phyloP scores from a whole-genome alignment of 2,329 filamentous ascomycete genomes.

The Beauveria asiatica region DNA sequence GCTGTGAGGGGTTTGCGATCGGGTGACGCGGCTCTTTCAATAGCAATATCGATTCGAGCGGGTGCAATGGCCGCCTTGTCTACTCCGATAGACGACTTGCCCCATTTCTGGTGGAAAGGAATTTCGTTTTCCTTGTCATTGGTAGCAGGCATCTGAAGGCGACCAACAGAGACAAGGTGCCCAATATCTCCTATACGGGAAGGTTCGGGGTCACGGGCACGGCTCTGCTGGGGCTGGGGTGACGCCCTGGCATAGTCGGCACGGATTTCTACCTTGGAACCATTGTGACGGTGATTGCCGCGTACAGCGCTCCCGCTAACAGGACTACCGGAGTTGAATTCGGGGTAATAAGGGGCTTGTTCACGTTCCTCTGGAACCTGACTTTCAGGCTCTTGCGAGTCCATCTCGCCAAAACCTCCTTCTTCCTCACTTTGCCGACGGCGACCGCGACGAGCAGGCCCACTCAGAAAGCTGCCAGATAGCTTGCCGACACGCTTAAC shows the following conservation, averaged over 20 bases:
- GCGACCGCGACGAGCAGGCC: conserved; percentile 67
- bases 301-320: conserved; percentile 40
- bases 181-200: conserved; percentile 11
- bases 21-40: conserved; percentile 35
- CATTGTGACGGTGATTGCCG: conserved; percentile 32
- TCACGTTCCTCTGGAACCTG: conserved; percentile 34
- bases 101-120: conserved; percentile 57
- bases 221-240: conserved; percentile 13
- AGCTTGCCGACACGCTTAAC: conserved; percentile 69
- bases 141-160: conserved; percentile 49
- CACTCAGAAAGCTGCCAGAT: conserved; percentile 69
- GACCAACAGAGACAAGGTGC: conserved; percentile 19
- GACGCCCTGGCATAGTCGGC: conserved; percentile 24
- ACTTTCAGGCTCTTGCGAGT: conserved; percentile 23
- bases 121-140: conserved; percentile 82
- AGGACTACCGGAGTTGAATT: conserved; percentile 52
- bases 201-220: conserved; percentile 11
- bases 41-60: conserved; percentile 34
- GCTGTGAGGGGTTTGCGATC: conserved; percentile 47
- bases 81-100: conserved; percentile 46
- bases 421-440: conserved; percentile 61
- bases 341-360: conserved; percentile 14
- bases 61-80: conserved; percentile 49
- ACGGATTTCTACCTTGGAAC: conserved; percentile 29
- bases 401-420: conserved; percentile 17